phyloP scores from a whole-genome alignment of 352 stramenopile species.

The Globisporangium acanthophoron region DNA sequence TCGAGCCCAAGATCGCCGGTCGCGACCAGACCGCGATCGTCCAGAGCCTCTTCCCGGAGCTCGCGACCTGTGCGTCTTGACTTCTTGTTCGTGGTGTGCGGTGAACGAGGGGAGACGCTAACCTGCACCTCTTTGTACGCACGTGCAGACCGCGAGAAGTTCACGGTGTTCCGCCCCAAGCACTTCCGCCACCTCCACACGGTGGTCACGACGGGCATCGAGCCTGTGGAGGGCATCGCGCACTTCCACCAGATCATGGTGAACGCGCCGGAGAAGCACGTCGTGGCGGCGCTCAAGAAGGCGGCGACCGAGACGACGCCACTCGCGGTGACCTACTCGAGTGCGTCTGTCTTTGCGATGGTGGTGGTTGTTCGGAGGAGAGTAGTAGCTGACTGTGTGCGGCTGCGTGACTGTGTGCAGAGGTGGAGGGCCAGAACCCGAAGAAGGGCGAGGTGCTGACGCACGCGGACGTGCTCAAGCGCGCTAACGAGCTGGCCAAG shows the following conservation, averaged over 20 bases:
- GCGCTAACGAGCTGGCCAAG: constrained; percentile 58
- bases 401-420: constrained; percentile 16
- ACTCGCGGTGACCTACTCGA: constrained; percentile 70
- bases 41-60: constrained; percentile 65
- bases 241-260: constrained; percentile 79
- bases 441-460: constrained; percentile 78
- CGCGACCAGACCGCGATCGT: constrained; percentile 75
- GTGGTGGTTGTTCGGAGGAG: too few relatives aligned
- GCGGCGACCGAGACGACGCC: constrained; percentile 66
- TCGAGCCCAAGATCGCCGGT: constrained; percentile 76
- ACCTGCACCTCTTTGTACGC: background rate
- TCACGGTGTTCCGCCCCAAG: constrained; percentile 72
- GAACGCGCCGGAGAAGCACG: constrained; percentile 69
- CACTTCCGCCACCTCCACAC: constrained; percentile 78
- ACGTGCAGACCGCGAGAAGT: constrained; percentile 36
- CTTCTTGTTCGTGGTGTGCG: background rate
- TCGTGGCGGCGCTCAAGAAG: constrained; percentile 52
- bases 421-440: constrained; percentile 66
- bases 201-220: constrained; percentile 78
- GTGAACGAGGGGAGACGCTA: too few relatives aligned
- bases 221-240: constrained; percentile 65
- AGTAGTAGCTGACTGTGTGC: too few relatives aligned
- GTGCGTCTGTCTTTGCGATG: constrained; percentile 27
- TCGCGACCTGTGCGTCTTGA: constrained; percentile 53
- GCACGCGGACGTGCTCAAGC: constrained; percentile 78